Evolutionary conservation across 2,329 filamentous ascomycete species (phyloP), one percentile per base, ranked within the genome.

Genomic region (Alternaria sp.): DNA sequence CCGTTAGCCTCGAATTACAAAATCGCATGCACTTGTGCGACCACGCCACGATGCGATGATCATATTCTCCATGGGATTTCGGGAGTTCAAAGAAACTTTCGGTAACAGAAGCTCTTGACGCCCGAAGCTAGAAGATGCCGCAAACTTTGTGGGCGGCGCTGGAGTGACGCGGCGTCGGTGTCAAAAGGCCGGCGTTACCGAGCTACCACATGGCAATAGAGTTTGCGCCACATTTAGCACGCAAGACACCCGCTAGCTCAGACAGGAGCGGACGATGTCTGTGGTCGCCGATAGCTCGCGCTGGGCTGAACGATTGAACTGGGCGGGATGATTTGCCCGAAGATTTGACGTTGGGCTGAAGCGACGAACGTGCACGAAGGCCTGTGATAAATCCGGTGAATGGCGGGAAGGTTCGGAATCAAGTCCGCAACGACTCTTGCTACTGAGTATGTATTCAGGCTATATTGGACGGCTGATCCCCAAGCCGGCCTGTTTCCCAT

Each of bases 211-310:
- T 15, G 3, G 25, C 32, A 55, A 62, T 47, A 59, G 30, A 59
- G 49, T 59, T 62, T 46, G 15, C 30, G 26, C 55, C 44, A 49
- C 51, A 52, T 32, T 46, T 32, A 21, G 40, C 19, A 59, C 26
- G 25, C 40, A 30, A 45, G 17, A 30, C 47, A 53, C 19, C 15
- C 19, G 26, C 47, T 46, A 59, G 45, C 23, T 32, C 21, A 8
- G 19, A 57, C 7, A 23, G 7, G 15, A 51, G 26, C 26, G 13
- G 4, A 50, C 1, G 10, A 43, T 36, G 5, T 46, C 2, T 51
- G 26, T 21, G 11, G 23, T 45, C 25, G 57, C 36, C 28, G 19
- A 28, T 45, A 10, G 21, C 13, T 53, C 13, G 28, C 19, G 44
- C 32, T 45, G 49, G 40, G 44, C 17, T 53, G 57, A 45, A 44